Percentiles rank a stretch among this genome's conserved stretches.
phyloP scores from a whole-genome alignment of 805 yeast species.

The Schwanniomyces vanrijiae region DNA sequence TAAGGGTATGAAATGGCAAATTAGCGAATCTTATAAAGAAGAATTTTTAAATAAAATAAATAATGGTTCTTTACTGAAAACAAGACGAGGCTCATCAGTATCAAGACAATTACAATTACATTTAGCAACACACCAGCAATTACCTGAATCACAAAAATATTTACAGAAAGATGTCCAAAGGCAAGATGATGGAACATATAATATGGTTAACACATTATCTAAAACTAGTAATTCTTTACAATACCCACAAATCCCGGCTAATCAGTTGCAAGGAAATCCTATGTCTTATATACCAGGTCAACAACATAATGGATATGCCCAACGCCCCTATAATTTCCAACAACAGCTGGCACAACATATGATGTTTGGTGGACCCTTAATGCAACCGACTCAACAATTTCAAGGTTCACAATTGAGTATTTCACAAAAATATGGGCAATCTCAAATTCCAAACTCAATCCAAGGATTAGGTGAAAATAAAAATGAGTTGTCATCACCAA shows the following conservation, averaged over 20 bases:
- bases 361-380: conserved; percentile 22
- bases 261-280: conserved; percentile 21
- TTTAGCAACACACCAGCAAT: conserved; percentile 55
- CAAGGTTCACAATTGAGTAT: background rate
- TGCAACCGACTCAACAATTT: conserved; percentile 11
- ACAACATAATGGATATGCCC: conserved; percentile 10
- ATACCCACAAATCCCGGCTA: conserved; percentile 13
- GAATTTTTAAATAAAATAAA: conserved; percentile 82
- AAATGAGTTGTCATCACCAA: conserved; percentile 43
- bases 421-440: conserved; percentile 7
- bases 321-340: conserved; percentile 15
- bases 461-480: conserved; percentile 25
- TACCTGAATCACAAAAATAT: conserved; percentile 47
- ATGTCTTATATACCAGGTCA: conserved; percentile 17
- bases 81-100: conserved; percentile 78
- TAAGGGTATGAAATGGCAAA: conserved; percentile 99
- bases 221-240: conserved; percentile 19
- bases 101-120: conserved; percentile 79
- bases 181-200: conserved; percentile 16
- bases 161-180: conserved; percentile 20
- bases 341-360: conserved; percentile 17
- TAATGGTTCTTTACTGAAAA: conserved; percentile 70
- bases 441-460: conserved; percentile 5
- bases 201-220: conserved; percentile 16
- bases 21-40: conserved; percentile 76